Conservation (phyloP, 345 rosid genomes). For the Euclidium syriacum region DNA sequence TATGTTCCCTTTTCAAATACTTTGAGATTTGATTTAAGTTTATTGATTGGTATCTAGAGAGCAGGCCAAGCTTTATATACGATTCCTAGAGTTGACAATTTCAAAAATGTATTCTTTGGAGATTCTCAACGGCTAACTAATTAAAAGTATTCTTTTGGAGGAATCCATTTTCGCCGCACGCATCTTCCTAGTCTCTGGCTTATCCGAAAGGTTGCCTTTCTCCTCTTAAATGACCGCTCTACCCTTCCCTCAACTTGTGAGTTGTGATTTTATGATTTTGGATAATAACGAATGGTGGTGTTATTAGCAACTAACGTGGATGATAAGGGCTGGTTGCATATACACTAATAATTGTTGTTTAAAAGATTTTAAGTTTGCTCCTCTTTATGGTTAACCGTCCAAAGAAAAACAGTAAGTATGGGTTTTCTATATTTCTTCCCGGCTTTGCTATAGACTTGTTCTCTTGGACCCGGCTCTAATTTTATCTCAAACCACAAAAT, state of each 20-base stretch:
- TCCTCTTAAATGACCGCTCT: not conserved
- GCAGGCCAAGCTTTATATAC: conserved; percentile 1
- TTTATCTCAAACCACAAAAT: too few species aligned
- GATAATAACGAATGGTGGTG: not conserved
- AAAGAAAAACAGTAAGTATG: not conserved
- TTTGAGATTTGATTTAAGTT: not conserved
- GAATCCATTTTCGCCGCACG: conserved; percentile 29
- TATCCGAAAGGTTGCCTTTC: conserved; percentile 22
- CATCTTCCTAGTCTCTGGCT: conserved; percentile 21
- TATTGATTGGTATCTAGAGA: not conserved
- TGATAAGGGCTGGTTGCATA: not conserved
- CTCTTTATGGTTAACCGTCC: not conserved
- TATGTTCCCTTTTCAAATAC: not conserved
- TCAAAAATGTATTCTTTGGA: conserved; percentile 14
- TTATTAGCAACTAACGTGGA: not conserved
- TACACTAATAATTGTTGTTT: not conserved
- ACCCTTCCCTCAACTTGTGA: not conserved
- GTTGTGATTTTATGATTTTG: not conserved
- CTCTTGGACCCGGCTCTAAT: not conserved
- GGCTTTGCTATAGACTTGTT: not conserved
- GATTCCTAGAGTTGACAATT: conserved; percentile 8
- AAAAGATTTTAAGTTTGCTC: not conserved
- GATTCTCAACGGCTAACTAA: conserved; percentile 35
- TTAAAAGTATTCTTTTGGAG: not conserved
- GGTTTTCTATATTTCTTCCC: not conserved